These are phyloP conservation scores for Epichloe coenophiala DNA, from an alignment of 2,329 filamentous ascomycete species.

Conservation along the genomic window DNA sequence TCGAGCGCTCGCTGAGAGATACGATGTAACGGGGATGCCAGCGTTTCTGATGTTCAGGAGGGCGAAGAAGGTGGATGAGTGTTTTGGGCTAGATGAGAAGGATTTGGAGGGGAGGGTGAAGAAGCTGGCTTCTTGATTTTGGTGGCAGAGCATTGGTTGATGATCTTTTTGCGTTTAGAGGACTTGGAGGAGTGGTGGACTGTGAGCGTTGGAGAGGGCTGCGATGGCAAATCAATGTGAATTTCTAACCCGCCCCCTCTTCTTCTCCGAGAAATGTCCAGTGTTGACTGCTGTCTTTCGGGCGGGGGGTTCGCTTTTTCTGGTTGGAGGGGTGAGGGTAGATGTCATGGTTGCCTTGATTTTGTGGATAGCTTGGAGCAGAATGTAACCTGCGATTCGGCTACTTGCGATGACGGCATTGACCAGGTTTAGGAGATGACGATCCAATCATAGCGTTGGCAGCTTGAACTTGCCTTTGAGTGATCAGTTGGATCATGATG, in stretches of 20 bases:
- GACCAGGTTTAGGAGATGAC: background rate
- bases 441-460: background rate
- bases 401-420: background rate
- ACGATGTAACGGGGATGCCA: slow-evolving; percentile 81
- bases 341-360: background rate
- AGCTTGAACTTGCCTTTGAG: too few relatives aligned
- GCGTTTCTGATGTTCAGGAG: slow-evolving; percentile 79
- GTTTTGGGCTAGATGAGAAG: slow-evolving; percentile 1
- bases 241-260: too few relatives aligned
- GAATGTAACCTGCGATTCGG: background rate
- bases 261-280: too few relatives aligned
- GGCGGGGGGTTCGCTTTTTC: background rate
- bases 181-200: too few relatives aligned
- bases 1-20: slow-evolving; percentile 59
- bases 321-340: background rate
- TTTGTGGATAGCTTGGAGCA: background rate
- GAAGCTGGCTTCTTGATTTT: slow-evolving; percentile 8
- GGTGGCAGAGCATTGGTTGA: slow-evolving; percentile 9
- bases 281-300: too few relatives aligned
- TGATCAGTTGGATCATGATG: too few relatives aligned
- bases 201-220: background rate
- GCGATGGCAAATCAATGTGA: too few relatives aligned
- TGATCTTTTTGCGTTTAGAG: background rate
- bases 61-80: slow-evolving; percentile 54
- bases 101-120: background rate